Conservation (phyloP, 139 green algal genomes). For the Auxenochlorella pyrenoidosa region DNA sequence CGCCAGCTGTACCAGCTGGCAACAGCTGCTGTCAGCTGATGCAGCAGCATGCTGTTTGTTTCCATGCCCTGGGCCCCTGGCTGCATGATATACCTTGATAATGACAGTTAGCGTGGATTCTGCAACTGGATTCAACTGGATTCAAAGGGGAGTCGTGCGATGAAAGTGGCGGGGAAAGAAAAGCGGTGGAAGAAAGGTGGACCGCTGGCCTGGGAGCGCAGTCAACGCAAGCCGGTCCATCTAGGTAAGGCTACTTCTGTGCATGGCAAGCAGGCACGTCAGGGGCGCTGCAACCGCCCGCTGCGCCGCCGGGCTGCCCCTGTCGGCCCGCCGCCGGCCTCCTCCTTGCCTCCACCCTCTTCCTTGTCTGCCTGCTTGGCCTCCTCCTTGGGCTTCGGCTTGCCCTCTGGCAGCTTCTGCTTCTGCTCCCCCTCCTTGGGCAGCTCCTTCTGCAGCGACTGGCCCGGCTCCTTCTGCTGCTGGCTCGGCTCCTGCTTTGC, state of each 20-base stretch:
- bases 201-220: too few species aligned
- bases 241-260: too few species aligned
- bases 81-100: too few species aligned
- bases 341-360: neutral
- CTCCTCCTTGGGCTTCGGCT: neutral
- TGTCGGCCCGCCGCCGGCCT: neutral
- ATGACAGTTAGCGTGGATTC: too few species aligned
- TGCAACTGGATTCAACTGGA: too few species aligned
- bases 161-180: too few species aligned
- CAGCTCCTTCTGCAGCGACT: neutral
- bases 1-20: neutral
- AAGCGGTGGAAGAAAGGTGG: too few species aligned
- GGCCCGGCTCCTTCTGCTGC: neutral
- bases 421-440: neutral
- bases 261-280: too few species aligned
- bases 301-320: neutral
- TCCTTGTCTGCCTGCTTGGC: neutral
- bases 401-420: neutral
- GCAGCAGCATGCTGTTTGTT: too few species aligned
- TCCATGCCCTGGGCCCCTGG: too few species aligned
- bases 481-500: neutral
- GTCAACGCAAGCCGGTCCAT: too few species aligned
- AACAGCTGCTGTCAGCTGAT: neutral
- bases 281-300: neutral
- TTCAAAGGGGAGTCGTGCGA: too few species aligned